phyloP scores from a whole-genome alignment of 78 protist species.

The Speleostelium caveatum region DNA sequence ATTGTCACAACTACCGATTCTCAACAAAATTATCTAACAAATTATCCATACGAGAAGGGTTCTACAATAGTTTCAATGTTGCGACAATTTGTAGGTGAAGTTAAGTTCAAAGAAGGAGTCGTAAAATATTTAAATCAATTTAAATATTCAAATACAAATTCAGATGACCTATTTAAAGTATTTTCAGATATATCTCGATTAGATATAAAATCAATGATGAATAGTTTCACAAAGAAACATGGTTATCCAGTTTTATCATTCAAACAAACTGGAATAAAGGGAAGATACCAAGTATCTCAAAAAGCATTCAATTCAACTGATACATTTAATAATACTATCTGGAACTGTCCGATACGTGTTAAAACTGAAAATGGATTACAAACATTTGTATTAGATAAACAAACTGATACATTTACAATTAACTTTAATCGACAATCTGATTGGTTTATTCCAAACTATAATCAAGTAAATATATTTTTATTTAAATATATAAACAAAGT shows the following conservation, averaged over 20 bases:
- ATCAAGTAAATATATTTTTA: too few species aligned
- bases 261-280: neutral
- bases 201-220: conserved; percentile 82
- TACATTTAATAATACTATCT: too few species aligned
- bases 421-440: too few species aligned
- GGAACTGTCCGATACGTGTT: too few species aligned
- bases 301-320: too few species aligned
- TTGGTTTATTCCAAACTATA: too few species aligned
- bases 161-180: conserved; percentile 93
- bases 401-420: too few species aligned
- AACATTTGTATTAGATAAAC: too few species aligned
- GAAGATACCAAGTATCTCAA: conserved; percentile 29
- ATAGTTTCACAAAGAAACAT: conserved; percentile 76
- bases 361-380: too few species aligned
- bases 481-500: too few species aligned
- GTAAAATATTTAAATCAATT: conserved; percentile 71
- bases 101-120: conserved; percentile 86
- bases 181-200: conserved; percentile 60
- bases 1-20: conserved; percentile 82
- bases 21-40: conserved; percentile 94
- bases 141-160: conserved; percentile 80
- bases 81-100: conserved; percentile 76
- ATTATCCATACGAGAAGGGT: conserved; percentile 87
- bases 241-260: conserved; percentile 94
- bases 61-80: conserved; percentile 90